Percentiles rank a stretch among this genome's conserved stretches.
phyloP scores from a whole-genome alignment of 352 stramenopile genomes.

The Pythium plurisporium region DNA sequence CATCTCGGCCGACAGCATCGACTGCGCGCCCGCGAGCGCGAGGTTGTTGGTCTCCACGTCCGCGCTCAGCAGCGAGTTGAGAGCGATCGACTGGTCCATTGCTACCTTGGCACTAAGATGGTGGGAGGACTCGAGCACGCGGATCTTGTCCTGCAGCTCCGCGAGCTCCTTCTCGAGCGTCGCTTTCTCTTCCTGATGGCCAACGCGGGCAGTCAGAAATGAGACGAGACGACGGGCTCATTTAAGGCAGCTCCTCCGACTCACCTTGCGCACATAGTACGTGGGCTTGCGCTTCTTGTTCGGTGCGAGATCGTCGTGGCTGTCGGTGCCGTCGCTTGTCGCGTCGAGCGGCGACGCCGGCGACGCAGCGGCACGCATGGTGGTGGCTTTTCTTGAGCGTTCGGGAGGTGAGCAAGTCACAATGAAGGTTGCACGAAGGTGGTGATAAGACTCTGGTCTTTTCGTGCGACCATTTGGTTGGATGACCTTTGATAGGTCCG shows the following conservation, averaged over 20 bases:
- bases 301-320: background rate
- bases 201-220: background rate
- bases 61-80: constrained; percentile 1
- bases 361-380: too few relatives aligned
- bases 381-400: too few relatives aligned
- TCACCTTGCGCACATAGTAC: background rate
- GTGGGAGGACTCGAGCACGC: background rate
- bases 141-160: background rate
- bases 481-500: too few relatives aligned
- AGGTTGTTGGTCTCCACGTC: constrained; percentile 8
- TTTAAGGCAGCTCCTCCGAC: background rate
- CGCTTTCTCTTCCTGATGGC: background rate
- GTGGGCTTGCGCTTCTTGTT: background rate
- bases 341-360: background rate
- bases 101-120: background rate
- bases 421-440: too few relatives aligned
- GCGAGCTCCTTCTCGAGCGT: constrained; percentile 2
- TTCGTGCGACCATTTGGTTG: too few relatives aligned
- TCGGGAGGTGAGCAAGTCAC: too few relatives aligned
- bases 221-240: background rate
- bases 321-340: background rate
- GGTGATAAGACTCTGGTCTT: too few relatives aligned
- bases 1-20: constrained; percentile 4
- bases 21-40: constrained; percentile 7
- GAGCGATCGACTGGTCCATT: background rate